Percentiles rank a stretch among this genome's conserved stretches.
Evolutionary conservation across 371 early-diverging fungal species (phyloP).

Genomic region (Mucor plumbeus): DNA sequence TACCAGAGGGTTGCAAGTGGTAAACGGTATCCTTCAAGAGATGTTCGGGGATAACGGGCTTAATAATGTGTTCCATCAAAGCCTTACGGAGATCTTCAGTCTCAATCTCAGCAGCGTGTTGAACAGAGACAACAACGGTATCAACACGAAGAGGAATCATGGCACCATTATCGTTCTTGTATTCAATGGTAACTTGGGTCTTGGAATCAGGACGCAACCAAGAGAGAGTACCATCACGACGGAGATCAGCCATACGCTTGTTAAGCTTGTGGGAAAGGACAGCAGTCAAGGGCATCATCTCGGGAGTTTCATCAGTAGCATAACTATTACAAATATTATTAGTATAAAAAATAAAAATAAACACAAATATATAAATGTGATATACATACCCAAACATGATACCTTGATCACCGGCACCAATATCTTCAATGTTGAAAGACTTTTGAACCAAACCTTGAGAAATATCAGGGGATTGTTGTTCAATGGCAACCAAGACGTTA

Average conservation of each 20-base stretch:
- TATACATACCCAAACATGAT: slow-evolving; percentile 83
- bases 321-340: slow-evolving; percentile 46
- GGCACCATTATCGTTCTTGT: slow-evolving; percentile 93
- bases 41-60: slow-evolving; percentile 92
- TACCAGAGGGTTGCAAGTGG: slow-evolving; percentile 98
- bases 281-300: slow-evolving; percentile 98
- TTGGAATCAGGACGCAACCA: slow-evolving; percentile 99
- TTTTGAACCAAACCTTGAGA: slow-evolving; percentile 94
- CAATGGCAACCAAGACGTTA: slow-evolving; percentile 98
- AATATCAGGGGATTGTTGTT: slow-evolving; percentile 99
- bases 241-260: slow-evolving; percentile 92
- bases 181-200: slow-evolving; percentile 99
- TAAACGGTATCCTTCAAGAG: slow-evolving; percentile 94
- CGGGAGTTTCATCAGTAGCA: slow-evolving; percentile 99
- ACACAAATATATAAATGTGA: not conserved
- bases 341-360: not conserved
- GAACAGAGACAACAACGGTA: slow-evolving; percentile 98
- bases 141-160: slow-evolving; percentile 96
- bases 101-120: slow-evolving; percentile 92
- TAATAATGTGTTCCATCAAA: slow-evolving; percentile 93
- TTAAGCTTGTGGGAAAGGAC: slow-evolving; percentile 97
- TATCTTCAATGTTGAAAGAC: slow-evolving; percentile 91
- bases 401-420: slow-evolving; percentile 99
- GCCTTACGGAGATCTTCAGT: slow-evolving; percentile 86
- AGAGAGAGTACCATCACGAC: slow-evolving; percentile 86